Evolutionary conservation across 2,329 filamentous ascomycete species (phyloP), one percentile per base, ranked within the genome.

Genomic region (Dendrostoma leiphaemia): DNA sequence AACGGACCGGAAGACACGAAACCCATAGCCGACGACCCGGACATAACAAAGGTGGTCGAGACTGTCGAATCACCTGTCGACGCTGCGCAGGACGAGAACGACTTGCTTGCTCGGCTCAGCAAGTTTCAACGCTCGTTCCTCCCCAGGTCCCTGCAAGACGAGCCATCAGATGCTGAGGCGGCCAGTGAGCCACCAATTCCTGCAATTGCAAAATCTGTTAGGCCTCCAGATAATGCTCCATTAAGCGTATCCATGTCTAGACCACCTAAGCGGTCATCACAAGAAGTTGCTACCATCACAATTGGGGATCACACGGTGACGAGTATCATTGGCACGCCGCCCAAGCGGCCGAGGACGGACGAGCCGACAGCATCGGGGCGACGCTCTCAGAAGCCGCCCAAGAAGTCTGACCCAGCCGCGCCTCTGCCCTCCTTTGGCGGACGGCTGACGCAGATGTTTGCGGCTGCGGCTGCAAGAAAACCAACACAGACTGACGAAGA

Each of bases 201-300:
- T 13, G 64, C 65, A 28, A 59, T 75, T 48, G 60, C 63, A 38
- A 66, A 64, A 6, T 66, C 70, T 23, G 62, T 66, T 44, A 63
- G 65, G 34, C 64, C 64, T 10, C 58, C 62, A 17, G 65, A 61
- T 32, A 58, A 60, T 17, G 65, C 48, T 24, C 57, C 56, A 13
- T 49, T 54, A 24, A 62, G 49, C 26, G 57, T 63, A 13, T 60
- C 62, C 6, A 45, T 58, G 2, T n/a, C 59, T 6, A 60, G 61
- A 6, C 60, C 62, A 21, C 77, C 80, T 1, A 88, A 83, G 64
- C 79, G 87, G 31, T 72, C 79, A 2, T 79, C 81, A 1, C 71
- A 79, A 26, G 85, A 90, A 62, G 73, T 86, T 48, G 88, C 89
- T 19, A 90, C 87, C 2, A 89, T 93, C 45, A 91, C 87, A 0